Base-by-base conservation (phyloP, 164 flowering plant genomes). In the Macadamia tetraphylla region DNA sequence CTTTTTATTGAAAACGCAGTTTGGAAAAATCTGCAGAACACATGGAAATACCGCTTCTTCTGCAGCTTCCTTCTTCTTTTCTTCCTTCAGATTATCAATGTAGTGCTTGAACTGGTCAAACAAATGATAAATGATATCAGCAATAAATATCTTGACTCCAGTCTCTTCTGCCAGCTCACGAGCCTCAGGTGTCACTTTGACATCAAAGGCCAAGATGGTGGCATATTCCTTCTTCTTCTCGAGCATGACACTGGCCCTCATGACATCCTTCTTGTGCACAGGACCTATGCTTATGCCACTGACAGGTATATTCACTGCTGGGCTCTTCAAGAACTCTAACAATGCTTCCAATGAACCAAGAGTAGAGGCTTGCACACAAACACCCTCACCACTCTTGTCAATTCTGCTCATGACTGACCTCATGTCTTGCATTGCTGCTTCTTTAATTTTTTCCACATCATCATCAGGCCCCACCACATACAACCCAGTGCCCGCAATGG, bases 1-100 rank as follows among this genome's bases (percentile, higher is more conserved):
- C 81, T 94, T 94, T 82, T 90, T 89, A 81, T 90, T 92, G 81
- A 89, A 94, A 57, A 94, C 75, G 60, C 94, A 89, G 70, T 86
- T 84, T 5, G 98, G 98, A 71, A 92, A 75, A 49, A 94, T 92
- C 77, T 86, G 74, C 9, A 94, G 94, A 49, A 90, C 90, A 81
- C 99, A 94, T 9, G 99, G 99, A 72, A 94, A 94, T n/a, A 92
- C 96, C 32, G 94, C 99, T 70, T 90, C 99, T 48, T 90, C 94
- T 9, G 96, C 90, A 71, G 95, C 81, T 78, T 94, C 98, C 76
- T 77, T 90, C 83, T 88, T 92, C 83, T 81, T 88, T 67, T 94
- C 98, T 84, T 94, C 99, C 83, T 90, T 94, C 35, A 94, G 80
- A 75, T 82, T 87, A 70, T 92, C 90, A 62, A 94, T 90, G 65